Evolutionary conservation across 2,329 filamentous ascomycete species (phyloP), one percentile per base, ranked within the genome.

Genomic region (Parastagonospora nodorum): DNA sequence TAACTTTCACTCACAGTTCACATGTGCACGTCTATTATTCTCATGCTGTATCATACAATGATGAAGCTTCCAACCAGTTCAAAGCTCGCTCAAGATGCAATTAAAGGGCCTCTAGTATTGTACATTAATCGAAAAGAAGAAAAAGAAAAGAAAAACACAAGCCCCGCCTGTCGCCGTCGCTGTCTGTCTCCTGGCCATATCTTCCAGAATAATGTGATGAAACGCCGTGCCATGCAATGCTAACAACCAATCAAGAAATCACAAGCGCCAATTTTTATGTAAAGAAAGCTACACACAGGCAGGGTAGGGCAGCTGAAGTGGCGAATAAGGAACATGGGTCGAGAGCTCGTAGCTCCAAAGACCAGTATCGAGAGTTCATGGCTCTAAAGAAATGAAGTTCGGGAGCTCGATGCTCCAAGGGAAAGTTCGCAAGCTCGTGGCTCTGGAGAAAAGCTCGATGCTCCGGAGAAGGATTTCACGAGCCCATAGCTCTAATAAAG

Each of bases 261-360:
- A 40, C 37, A 51, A 49, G 50, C 42, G 48, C 52, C 57, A 56
- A 60, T 52, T 58, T 58, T 53, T 30, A 36, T 43, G 48, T 30
- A 28, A 46, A 40, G 29, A 39, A 16, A 51, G 50, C 42, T 39
- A 42, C 29, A 51, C 11, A 29, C 42, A 50, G 12, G 50, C 33
- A 40, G 14, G 19, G 28, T 9, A n/a, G 36, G 33, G 11, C 8
- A 7, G 33, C 8, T 9, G 47, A 44, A 44, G 15, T 10, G 41
- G 37, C 30, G 38, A 32, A 16, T 4, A 39, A 32, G 15, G 15
- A 29, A 42, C 6, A 31, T 36, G n/a, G 14, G n/a, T 8, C 19
- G 19, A 24, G 19, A 24, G 19, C 19, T 24, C 5, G 19, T 24
- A 24, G 19, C 19, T 24, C 19, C 19, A 24, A 24, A 24, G 19